Conservation (phyloP, 352 stramenopile species). For the Phytophthora foliorum region DNA sequence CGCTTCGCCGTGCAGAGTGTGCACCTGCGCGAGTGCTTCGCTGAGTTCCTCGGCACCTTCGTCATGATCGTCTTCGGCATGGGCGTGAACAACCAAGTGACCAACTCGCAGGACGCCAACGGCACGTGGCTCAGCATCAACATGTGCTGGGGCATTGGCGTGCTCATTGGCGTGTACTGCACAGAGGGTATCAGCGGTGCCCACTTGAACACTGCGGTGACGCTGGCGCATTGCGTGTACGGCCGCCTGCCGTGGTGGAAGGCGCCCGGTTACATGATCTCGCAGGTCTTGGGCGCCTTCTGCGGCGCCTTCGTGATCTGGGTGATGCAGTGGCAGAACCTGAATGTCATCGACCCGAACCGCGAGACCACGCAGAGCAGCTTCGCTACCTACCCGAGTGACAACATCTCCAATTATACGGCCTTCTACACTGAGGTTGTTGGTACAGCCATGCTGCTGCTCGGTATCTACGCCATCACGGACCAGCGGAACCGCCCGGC, state of each 20-base stretch:
- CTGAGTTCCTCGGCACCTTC: slow-evolving; percentile 28
- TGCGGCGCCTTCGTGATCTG: slow-evolving; percentile 24
- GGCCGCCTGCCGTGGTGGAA: slow-evolving; percentile 31
- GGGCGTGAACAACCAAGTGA: slow-evolving; percentile 36
- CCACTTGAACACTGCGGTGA: slow-evolving; percentile 24
- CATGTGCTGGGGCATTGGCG: slow-evolving; percentile 27
- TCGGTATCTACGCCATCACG: slow-evolving; percentile 34
- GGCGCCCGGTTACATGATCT: slow-evolving; percentile 25
- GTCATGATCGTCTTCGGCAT: slow-evolving; percentile 35
- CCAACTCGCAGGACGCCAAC: slow-evolving; percentile 16
- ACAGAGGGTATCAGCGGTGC: slow-evolving; percentile 27
- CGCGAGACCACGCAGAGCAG: slow-evolving; percentile 23
- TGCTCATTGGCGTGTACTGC: slow-evolving; percentile 34
- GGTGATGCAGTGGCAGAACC: slow-evolving; percentile 34
- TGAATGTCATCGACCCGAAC: slow-evolving; percentile 22
- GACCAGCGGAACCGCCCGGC: slow-evolving; percentile 29
- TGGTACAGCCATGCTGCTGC: slow-evolving; percentile 22
- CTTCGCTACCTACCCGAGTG: slow-evolving; percentile 33
- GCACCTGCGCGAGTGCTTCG: slow-evolving; percentile 32
- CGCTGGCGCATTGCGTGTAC: slow-evolving; percentile 23
- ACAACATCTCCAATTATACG: slow-evolving; percentile 31
- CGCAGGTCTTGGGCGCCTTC: slow-evolving; percentile 22
- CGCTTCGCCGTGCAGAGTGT: slow-evolving; percentile 20
- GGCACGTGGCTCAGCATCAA: slow-evolving; percentile 38
- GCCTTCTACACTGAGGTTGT: slow-evolving; percentile 29